Percentiles rank a stretch among this genome's conserved stretches.
These are phyloP conservation scores for Orbilia blumenaviensis DNA, from an alignment of 2,329 filamentous ascomycete genomes.

Conservation along the genomic window DNA sequence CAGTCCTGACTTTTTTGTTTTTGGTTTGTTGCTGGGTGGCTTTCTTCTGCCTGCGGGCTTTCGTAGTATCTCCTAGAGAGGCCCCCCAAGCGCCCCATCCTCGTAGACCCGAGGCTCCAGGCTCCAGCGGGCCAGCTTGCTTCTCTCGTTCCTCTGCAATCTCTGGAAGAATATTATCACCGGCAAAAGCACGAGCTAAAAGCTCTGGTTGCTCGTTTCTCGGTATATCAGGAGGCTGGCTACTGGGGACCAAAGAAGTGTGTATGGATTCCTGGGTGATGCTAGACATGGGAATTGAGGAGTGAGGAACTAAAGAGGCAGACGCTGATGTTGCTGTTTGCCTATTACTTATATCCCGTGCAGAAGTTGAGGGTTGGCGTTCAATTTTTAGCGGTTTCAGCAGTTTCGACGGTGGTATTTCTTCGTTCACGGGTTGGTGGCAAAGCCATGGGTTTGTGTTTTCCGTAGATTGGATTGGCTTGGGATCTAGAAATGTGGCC, in stretches of 20 bases:
- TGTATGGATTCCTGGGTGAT: too few relatives aligned
- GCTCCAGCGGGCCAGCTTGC: constrained; percentile 80
- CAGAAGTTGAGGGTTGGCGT: background rate
- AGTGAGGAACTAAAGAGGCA: too few relatives aligned
- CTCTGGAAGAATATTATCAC: constrained; percentile 82
- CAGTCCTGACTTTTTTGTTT: constrained; percentile 58
- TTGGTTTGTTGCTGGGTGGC: constrained; percentile 60
- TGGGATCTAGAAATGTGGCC: too few relatives aligned
- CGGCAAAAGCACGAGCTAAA: constrained; percentile 85
- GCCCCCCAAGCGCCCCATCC: constrained; percentile 91
- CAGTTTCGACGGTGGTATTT: background rate
- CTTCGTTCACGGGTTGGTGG: background rate
- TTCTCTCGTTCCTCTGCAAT: constrained; percentile 74
- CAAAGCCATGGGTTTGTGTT: constrained; percentile 60
- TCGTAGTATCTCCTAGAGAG: constrained; percentile 67
- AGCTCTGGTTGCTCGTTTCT: constrained; percentile 64
- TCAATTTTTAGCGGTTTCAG: background rate
- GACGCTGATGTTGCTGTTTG: background rate
- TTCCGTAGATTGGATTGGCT: constrained; percentile 56
- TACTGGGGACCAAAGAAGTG: too few relatives aligned
- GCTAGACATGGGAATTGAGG: too few relatives aligned
- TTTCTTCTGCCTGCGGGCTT: constrained; percentile 56
- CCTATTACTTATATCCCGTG: background rate
- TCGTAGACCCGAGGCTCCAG: constrained; percentile 79
- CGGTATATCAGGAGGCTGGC: too few relatives aligned